These are phyloP conservation scores for Penicillium occitanis DNA, from an alignment of 2,329 filamentous ascomycete genomes.

Conservation along the genomic window DNA sequence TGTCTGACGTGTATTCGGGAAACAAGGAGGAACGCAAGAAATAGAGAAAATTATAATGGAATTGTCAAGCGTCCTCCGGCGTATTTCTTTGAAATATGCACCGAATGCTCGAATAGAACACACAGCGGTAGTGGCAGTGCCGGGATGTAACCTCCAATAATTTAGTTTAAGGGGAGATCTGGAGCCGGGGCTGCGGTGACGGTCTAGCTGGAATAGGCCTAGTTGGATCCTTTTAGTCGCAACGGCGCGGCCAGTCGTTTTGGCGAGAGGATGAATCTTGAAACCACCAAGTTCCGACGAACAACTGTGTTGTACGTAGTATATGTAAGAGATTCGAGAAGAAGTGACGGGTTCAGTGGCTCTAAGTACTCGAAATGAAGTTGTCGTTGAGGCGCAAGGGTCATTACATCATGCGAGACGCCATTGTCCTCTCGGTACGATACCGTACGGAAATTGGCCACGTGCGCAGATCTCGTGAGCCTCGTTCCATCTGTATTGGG, in stretches of 20 bases:
- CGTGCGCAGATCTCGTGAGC: conserved; percentile 12
- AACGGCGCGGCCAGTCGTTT: conserved; percentile 17
- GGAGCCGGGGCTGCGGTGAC: not conserved
- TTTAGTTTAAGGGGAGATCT: conserved; percentile 11
- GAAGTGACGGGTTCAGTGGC: not conserved
- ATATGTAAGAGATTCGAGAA: not conserved
- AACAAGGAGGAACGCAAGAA: not conserved
- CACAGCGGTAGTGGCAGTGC: conserved; percentile 2
- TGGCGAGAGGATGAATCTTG: not conserved
- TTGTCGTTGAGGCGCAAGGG: conserved; percentile 3
- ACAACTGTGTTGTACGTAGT: not conserved
- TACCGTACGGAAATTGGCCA: conserved; percentile 13
- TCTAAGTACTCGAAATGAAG: not conserved
- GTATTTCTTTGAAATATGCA: not conserved
- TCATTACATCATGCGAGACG: conserved; percentile 5
- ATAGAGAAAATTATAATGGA: not conserved
- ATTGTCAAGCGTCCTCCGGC: not conserved
- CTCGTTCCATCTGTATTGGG: not conserved
- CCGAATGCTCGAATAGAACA: not conserved
- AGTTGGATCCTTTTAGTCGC: not conserved
- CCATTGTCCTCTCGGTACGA: not conserved
- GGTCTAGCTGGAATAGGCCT: conserved; percentile 13
- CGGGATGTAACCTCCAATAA: not conserved
- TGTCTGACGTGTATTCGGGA: not conserved
- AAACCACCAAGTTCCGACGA: not conserved